Evolutionary conservation across 208 protist genomes (phyloP).

Genomic region (Tritrichomonas foetus): DNA sequence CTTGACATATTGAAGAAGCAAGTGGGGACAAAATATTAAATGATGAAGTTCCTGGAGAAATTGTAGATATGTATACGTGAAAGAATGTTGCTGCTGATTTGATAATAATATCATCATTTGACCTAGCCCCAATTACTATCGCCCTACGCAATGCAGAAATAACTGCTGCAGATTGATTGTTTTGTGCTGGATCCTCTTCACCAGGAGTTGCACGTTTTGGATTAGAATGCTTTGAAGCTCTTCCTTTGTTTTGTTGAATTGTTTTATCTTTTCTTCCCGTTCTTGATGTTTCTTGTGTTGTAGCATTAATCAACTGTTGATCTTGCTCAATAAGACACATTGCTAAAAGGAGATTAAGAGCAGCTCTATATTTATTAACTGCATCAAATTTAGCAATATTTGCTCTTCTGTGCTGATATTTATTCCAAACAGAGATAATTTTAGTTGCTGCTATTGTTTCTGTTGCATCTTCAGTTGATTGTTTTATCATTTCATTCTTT

Average conservation of each 20-base stretch:
- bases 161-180: background rate
- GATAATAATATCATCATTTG: background rate
- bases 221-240: background rate
- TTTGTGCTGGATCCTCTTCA: background rate
- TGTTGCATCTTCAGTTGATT: background rate
- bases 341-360: background rate
- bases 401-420: background rate
- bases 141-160: background rate
- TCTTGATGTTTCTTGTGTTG: background rate
- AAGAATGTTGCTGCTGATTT: background rate
- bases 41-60: background rate
- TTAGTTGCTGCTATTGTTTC: background rate
- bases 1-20: background rate
- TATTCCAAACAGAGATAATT: background rate
- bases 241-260: background rate
- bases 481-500: background rate
- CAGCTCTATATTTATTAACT: background rate
- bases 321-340: slow-evolving; percentile 3
- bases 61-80: background rate
- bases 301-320: background rate
- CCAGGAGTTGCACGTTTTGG: background rate
- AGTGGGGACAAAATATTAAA: background rate
- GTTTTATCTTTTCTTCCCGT: background rate
- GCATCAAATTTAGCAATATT: background rate
- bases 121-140: background rate